Conservation (phyloP, 768 basidiomycete species). For the Sarcodon aspratus region DNA sequence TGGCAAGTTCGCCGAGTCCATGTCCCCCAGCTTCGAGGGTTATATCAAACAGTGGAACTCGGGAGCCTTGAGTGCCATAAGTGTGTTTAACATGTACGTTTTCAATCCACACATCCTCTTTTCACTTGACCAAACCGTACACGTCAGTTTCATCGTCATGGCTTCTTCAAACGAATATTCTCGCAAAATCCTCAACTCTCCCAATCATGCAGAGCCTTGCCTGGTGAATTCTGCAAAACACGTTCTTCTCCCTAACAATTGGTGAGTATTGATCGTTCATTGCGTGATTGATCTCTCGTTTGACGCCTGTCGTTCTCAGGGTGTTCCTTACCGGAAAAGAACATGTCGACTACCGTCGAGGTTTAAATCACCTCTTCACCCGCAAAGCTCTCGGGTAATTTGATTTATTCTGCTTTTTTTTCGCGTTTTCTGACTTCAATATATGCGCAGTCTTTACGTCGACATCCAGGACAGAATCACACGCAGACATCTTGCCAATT, state of each 20-base stretch:
- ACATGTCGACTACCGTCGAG: conserved; percentile 89
- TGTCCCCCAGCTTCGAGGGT: conserved; percentile 83
- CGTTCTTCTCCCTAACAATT: conserved; percentile 78
- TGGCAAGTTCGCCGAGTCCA: conserved; percentile 88
- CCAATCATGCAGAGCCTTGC: conserved; percentile 85
- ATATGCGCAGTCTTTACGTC: conserved; percentile 57
- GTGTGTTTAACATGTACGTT: conserved; percentile 91
- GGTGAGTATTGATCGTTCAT: conserved; percentile 32
- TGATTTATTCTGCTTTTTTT: conserved; percentile 10
- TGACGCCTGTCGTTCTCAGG: conserved; percentile 29
- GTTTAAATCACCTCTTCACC: conserved; percentile 87
- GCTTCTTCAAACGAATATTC: conserved; percentile 88
- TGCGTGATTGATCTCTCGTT: background rate
- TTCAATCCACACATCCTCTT: background rate
- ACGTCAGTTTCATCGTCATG: conserved; percentile 92
- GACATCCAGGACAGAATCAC: conserved; percentile 74
- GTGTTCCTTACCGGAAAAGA: conserved; percentile 94
- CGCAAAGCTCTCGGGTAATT: conserved; percentile 78
- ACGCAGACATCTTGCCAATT: conserved; percentile 60
- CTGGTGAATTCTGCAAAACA: conserved; percentile 87
- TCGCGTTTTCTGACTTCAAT: background rate
- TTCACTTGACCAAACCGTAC: background rate
- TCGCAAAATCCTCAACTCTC: conserved; percentile 94
- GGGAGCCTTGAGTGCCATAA: conserved; percentile 78
- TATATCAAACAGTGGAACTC: conserved; percentile 92